Conservation (phyloP, 495 filamentous ascomycete genomes). For the Aspergillus baeticus region DNA sequence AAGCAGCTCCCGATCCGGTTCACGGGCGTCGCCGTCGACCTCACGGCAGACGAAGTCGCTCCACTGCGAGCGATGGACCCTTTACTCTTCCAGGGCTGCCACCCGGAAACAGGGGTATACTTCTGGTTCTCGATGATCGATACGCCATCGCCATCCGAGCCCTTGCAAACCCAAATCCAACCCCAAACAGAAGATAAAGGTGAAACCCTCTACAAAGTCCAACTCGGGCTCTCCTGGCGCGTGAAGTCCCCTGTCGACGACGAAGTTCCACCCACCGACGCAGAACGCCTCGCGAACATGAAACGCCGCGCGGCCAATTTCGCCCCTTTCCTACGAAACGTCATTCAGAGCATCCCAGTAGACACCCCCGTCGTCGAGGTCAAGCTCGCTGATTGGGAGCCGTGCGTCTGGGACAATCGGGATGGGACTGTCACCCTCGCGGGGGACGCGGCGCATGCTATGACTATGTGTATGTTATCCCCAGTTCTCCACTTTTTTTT, state of each 20-base stretch:
- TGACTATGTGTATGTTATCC: conserved; percentile 54
- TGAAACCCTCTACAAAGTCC: conserved; percentile 20
- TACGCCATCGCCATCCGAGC: conserved; percentile 21
- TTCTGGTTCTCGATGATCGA: conserved; percentile 51
- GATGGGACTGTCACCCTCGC: conserved; percentile 49
- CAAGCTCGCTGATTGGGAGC: conserved; percentile 51
- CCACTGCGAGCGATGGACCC: conserved; percentile 52
- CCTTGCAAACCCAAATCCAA: too few relatives aligned
- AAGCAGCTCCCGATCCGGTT: conserved; percentile 22
- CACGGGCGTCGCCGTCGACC: conserved; percentile 27
- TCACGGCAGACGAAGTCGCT: conserved; percentile 31
- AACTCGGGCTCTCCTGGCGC: conserved; percentile 35
- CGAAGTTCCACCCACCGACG: conserved; percentile 34
- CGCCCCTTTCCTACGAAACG: conserved; percentile 48
- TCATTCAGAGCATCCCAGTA: conserved; percentile 38
- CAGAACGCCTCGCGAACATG: conserved; percentile 47
- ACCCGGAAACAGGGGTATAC: conserved; percentile 52
- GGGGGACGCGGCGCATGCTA: conserved; percentile 63
- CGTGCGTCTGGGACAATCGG: conserved; percentile 44
- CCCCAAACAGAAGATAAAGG: conserved; percentile 3
- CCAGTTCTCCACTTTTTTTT: background rate
- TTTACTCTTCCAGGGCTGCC: conserved; percentile 56
- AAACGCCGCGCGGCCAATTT: conserved; percentile 49
- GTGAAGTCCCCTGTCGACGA: conserved; percentile 23
- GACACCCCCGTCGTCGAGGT: conserved; percentile 48